These are phyloP conservation scores for Rhytidiadelphus loreus DNA, from an alignment of 225 moss, liverwort and hornwort genomes.

Conservation along the genomic window DNA sequence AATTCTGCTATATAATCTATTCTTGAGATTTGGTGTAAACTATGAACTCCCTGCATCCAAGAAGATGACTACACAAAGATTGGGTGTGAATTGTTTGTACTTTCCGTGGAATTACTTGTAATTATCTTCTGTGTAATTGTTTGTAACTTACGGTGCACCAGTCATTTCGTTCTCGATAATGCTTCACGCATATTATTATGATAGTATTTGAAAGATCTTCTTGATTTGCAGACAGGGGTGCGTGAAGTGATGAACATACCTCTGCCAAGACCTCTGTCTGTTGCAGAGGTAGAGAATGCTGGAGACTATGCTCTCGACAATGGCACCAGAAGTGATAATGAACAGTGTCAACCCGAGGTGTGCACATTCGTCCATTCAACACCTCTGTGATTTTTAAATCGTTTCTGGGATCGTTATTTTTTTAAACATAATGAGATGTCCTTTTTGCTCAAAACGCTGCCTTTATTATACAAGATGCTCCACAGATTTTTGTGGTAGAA, in stretches of 20 bases:
- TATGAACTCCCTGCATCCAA: neutral
- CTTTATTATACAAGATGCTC: neutral
- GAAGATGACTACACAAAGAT: neutral
- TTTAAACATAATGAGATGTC: neutral
- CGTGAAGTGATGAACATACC: constrained; percentile 54
- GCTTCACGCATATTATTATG: neutral
- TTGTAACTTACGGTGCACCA: neutral
- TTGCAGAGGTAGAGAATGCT: constrained; percentile 39
- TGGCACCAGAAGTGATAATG: constrained; percentile 23
- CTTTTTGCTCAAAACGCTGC: neutral
- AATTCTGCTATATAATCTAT: neutral
- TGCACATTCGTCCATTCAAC: neutral
- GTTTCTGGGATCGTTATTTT: neutral
- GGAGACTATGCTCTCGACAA: constrained; percentile 31
- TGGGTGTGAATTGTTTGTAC: neutral
- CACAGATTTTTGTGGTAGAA: neutral
- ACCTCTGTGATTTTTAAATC: neutral
- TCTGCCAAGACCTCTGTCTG: constrained; percentile 63
- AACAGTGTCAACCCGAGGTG: constrained; percentile 15
- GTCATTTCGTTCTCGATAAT: neutral
- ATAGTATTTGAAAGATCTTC: constrained; percentile 2
- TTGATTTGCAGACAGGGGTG: constrained; percentile 43
- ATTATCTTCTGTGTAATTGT: neutral
- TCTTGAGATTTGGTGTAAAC: neutral
- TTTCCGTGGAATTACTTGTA: neutral